Evolutionary conservation across 192 early-diverging fungal genomes (phyloP), one percentile per base, ranked within the genome.

Genomic region (Mortierella alpina): DNA sequence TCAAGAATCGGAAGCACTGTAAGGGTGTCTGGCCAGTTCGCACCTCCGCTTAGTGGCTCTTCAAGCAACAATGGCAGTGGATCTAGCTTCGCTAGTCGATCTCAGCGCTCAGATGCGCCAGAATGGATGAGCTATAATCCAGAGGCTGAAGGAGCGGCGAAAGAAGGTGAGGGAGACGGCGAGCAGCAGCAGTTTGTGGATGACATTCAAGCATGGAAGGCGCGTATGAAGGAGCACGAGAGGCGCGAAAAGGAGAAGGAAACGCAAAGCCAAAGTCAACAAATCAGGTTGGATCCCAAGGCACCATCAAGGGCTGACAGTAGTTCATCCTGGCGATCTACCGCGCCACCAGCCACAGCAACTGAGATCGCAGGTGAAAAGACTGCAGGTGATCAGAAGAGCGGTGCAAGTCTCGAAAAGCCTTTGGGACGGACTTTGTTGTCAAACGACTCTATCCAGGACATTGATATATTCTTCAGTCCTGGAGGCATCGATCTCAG

Each of bases 91-190:
- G 44, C 54, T 4, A 56, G 59, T 18, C 65, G 66, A 22, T 31
- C 39, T 5, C 77, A 80, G 51, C 63, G 80, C 22, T 82, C 79
- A 18, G 84, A 85, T 56, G 72, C 86, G 3, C 89, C 89, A 47
- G 87, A 90, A 63, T 90, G 89, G 89, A 84, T 90, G 89, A 87
- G 86, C 70, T 88, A 90, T 54, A 87, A 84, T 17, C 88, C 88
- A 46, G 86, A 90, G 46, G 58, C 73, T 17, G 73, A 79, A 52
- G 46, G 73, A 31, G 44, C 61, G 11, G 50, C 75, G 5, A 68
- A 82, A 9, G 71, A 72, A 10, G 73, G 65, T 6, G 71, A 63
- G n/a, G 53, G 68, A 54, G 73, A 68, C 18, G 31, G 58, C 13
- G 84, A 86, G 15, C 77, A 78, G 9, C 63, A 75, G 39, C 72